Percentiles rank a stretch among this genome's conserved stretches.
These are phyloP conservation scores for Vitis labrusca DNA, from an alignment of 164 flowering plant genomes.

Conservation along the genomic window DNA sequence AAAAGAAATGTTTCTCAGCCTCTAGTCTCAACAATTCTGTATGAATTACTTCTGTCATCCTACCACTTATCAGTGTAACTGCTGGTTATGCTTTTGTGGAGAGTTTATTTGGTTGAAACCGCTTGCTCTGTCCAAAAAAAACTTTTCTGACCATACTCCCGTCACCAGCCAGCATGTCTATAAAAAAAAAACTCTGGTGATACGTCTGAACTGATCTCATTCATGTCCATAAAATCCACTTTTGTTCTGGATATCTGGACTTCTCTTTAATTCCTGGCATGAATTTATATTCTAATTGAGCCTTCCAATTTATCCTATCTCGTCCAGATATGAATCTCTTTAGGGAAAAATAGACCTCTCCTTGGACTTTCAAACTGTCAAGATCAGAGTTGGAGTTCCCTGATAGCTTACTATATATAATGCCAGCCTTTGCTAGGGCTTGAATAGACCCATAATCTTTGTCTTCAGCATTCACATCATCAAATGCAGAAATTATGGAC, in stretches of 20 bases:
- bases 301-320: slow-evolving; percentile 83
- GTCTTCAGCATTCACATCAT: slow-evolving; percentile 62
- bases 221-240: slow-evolving; percentile 65
- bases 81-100: slow-evolving; percentile 89
- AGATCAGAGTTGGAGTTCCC: slow-evolving; percentile 16
- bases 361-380: slow-evolving; percentile 22
- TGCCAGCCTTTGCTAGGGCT: slow-evolving; percentile 91
- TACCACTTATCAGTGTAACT: slow-evolving; percentile 76
- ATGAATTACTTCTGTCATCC: slow-evolving; percentile 56
- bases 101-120: slow-evolving; percentile 83
- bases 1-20: slow-evolving; percentile 33
- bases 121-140: slow-evolving; percentile 61
- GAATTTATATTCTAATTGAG: slow-evolving; percentile 64
- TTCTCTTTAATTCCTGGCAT: slow-evolving; percentile 42
- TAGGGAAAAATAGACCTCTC: slow-evolving; percentile 47
- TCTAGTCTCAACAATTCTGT: slow-evolving; percentile 61
- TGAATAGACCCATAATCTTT: slow-evolving; percentile 75
- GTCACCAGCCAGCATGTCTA: slow-evolving; percentile 75
- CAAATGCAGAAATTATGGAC: slow-evolving; percentile 55
- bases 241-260: slow-evolving; percentile 84
- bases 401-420: slow-evolving; percentile 70
- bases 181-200: slow-evolving; percentile 46
- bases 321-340: slow-evolving; percentile 72
- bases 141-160: slow-evolving; percentile 78
- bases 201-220: slow-evolving; percentile 45